Evolutionary conservation across 1,284 basidiomycete species (phyloP).

Genomic region (Leucoagaricus sp.): DNA sequence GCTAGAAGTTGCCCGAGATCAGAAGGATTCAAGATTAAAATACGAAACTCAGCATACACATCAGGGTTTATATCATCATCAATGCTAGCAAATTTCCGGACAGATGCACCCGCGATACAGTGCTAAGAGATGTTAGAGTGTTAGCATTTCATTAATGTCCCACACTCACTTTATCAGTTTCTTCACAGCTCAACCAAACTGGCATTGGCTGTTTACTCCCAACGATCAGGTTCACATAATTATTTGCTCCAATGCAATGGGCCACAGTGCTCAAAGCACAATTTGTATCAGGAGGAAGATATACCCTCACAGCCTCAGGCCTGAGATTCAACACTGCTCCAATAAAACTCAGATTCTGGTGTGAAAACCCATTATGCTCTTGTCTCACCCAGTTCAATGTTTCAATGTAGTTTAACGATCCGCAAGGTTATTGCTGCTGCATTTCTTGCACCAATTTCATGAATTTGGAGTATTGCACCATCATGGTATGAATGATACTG

Average conservation of each 20-base stretch:
- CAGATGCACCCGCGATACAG: conserved; percentile 73
- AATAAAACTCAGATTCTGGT: conserved; percentile 87
- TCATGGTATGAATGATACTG: conserved; percentile 73
- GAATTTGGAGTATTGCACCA: conserved; percentile 79
- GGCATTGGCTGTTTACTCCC: conserved; percentile 80
- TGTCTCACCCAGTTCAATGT: conserved; percentile 87
- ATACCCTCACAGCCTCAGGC: conserved; percentile 74
- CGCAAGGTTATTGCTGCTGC: conserved; percentile 69
- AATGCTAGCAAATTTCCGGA: conserved; percentile 77
- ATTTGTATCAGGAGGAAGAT: conserved; percentile 90
- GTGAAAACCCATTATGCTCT: conserved; percentile 80
- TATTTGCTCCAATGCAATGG: conserved; percentile 81
- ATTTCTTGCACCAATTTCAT: conserved; percentile 79
- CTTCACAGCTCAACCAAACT: conserved; percentile 67
- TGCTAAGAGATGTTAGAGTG: conserved; percentile 42
- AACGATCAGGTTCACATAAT: conserved; percentile 86
- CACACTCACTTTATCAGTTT: conserved; percentile 54
- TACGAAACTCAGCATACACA: conserved; percentile 50
- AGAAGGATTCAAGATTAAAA: neutral
- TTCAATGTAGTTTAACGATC: conserved; percentile 85
- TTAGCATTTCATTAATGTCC: conserved; percentile 7
- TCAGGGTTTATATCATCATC: conserved; percentile 68
- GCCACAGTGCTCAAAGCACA: conserved; percentile 79
- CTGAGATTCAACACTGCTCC: conserved; percentile 81
- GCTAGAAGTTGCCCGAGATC: conserved; percentile 27